Percentiles rank a stretch among this genome's conserved stretches.
These are phyloP conservation scores for Ambrosia hybrid DNA, from an alignment of 140 eudicot genomes.

Conservation along the genomic window DNA sequence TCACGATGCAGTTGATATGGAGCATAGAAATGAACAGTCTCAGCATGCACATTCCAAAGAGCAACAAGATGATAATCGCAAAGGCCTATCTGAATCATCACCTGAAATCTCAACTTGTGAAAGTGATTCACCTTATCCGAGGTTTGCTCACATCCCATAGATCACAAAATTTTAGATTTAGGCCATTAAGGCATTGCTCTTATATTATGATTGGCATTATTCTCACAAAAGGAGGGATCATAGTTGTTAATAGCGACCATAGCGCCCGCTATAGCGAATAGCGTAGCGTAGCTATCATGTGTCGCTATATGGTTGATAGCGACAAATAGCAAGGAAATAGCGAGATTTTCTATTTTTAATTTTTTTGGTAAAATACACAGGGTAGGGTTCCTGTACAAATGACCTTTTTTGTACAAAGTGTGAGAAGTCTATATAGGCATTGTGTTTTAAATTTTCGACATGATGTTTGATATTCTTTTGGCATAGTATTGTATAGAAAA, in stretches of 20 bases:
- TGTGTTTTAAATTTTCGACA: too few species aligned
- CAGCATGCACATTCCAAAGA: conserved; percentile 38
- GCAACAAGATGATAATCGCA: conserved; percentile 29
- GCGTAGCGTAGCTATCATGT: too few species aligned
- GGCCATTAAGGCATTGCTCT: background rate
- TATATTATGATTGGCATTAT: background rate
- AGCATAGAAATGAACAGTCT: conserved; percentile 33
- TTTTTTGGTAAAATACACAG: too few species aligned
- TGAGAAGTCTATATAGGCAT: too few species aligned
- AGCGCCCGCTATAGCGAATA: too few species aligned
- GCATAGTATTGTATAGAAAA: too few species aligned
- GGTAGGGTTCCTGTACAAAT: too few species aligned
- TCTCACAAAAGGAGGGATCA: background rate
- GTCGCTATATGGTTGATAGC: too few species aligned
- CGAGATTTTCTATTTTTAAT: too few species aligned
- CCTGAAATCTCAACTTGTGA: conserved; percentile 73
- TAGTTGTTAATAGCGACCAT: background rate
- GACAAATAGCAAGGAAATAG: too few species aligned
- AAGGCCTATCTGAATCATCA: conserved; percentile 63
- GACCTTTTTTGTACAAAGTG: too few species aligned
- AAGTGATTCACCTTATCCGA: conserved; percentile 56
- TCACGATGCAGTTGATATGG: conserved; percentile 41
- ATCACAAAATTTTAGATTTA: background rate
- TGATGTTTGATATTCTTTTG: too few species aligned
- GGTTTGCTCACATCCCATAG: conserved; percentile 36